A percentile compares a stretch with the other conserved stretches of the same genome.
phyloP scores from a whole-genome alignment of 2,329 filamentous ascomycete genomes.

The Epicoccum nigrum region DNA sequence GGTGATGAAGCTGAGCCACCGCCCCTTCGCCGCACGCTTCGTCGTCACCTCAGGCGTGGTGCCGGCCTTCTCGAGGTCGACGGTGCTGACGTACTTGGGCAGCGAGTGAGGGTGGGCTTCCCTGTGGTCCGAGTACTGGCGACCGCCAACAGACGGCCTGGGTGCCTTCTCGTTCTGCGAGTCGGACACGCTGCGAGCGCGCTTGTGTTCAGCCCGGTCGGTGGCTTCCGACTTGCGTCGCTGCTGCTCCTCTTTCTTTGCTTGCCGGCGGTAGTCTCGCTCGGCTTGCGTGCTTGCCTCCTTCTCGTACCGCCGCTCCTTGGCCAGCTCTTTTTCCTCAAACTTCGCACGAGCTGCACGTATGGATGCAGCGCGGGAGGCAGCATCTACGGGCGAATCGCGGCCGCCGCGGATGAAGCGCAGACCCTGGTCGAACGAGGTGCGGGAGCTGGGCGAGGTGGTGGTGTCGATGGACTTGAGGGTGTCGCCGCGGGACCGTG shows the following conservation, averaged over 20 bases:
- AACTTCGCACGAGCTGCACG: conserved; percentile 63
- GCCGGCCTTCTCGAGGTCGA: conserved; percentile 40
- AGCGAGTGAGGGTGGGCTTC: conserved; percentile 44
- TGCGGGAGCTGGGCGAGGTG: conserved; percentile 59
- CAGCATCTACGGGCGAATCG: conserved; percentile 57
- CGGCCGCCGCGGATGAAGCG: conserved; percentile 57
- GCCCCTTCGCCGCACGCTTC: conserved; percentile 47
- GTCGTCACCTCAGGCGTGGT: conserved; percentile 40
- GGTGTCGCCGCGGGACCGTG: conserved; percentile 57
- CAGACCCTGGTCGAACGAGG: conserved; percentile 63
- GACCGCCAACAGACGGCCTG: conserved; percentile 41
- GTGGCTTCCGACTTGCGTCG: conserved; percentile 50
- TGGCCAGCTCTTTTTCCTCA: conserved; percentile 64
- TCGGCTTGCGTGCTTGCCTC: conserved; percentile 56
- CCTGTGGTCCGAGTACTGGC: conserved; percentile 48
- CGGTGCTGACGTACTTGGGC: conserved; percentile 39
- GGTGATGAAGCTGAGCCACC: conserved; percentile 62
- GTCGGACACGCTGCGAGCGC: conserved; percentile 41
- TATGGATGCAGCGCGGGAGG: conserved; percentile 61
- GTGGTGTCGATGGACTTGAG: conserved; percentile 56
- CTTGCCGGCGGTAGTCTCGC: conserved; percentile 52
- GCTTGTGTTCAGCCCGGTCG: conserved; percentile 36
- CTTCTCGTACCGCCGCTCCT: conserved; percentile 60
- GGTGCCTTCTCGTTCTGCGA: conserved; percentile 38
- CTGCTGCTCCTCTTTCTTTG: conserved; percentile 52